Conservation (phyloP, 108 stramenopile species). For the Stephanodiscus minutulus region DNA sequence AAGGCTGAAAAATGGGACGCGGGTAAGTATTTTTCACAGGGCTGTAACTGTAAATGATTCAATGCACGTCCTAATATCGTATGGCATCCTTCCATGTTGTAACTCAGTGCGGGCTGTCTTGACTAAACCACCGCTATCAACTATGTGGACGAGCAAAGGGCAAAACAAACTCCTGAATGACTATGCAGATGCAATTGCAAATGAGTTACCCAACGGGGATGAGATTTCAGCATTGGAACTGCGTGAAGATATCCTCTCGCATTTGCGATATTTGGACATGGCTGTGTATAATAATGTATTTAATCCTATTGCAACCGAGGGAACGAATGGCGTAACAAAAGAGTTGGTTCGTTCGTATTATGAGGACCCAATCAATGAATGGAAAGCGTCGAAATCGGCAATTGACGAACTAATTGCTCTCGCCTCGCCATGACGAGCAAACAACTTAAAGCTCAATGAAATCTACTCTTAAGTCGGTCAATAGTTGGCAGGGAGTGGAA, state of each 20-base stretch:
- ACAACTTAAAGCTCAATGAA: not conserved
- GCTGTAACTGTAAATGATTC: not conserved
- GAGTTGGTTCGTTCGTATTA: conserved; percentile 72
- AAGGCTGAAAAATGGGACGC: conserved; percentile 83
- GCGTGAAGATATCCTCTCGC: conserved; percentile 65
- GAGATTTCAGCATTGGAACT: conserved; percentile 77
- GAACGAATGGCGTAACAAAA: conserved; percentile 67
- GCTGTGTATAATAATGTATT: conserved; percentile 88
- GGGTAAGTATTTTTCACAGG: conserved; percentile 9
- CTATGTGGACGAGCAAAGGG: conserved; percentile 57
- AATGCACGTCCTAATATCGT: not conserved
- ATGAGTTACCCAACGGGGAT: conserved; percentile 66
- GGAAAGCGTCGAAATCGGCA: conserved; percentile 56
- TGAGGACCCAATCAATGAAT: conserved; percentile 82
- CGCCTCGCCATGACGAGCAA: conserved; percentile 19
- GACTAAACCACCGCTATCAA: conserved; percentile 63
- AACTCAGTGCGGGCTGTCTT: conserved; percentile 60
- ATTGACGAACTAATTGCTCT: conserved; percentile 58
- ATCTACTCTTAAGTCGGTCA: not conserved
- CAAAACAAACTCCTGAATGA: conserved; percentile 42
- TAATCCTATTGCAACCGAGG: conserved; percentile 77
- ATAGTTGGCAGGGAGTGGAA: too few species aligned
- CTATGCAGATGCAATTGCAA: conserved; percentile 69
- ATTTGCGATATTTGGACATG: conserved; percentile 86
- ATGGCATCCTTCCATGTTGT: not conserved